Conservation (phyloP, 1,284 basidiomycete genomes). For the Marasmius oreades region DNA sequence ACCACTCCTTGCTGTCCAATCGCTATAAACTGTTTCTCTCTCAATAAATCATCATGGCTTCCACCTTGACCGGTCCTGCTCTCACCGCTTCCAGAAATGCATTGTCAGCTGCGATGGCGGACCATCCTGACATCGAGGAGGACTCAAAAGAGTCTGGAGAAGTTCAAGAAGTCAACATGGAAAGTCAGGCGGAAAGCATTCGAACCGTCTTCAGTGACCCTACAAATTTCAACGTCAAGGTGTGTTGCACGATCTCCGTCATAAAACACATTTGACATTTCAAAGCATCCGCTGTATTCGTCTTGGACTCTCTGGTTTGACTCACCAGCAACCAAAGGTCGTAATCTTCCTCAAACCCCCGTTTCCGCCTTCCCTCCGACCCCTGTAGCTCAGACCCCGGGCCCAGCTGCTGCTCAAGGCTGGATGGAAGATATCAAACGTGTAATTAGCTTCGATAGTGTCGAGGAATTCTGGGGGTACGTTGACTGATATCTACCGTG, state of each 20-base stretch:
- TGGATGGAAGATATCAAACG: slow-evolving; percentile 99
- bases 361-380: slow-evolving; percentile 76
- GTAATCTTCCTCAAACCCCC: slow-evolving; percentile 84
- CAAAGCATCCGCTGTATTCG: slow-evolving; percentile 86
- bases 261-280: slow-evolving; percentile 8
- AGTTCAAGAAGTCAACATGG: slow-evolving; percentile 78
- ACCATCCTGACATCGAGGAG: slow-evolving; percentile 43
- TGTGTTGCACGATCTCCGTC: slow-evolving; percentile 28
- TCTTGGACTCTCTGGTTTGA: slow-evolving; percentile 99
- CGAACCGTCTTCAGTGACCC: slow-evolving; percentile 90
- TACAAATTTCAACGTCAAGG: slow-evolving; percentile 90
- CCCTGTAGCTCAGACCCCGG: slow-evolving; percentile 63
- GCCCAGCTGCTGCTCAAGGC: slow-evolving; percentile 68
- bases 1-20: slow-evolving; percentile 6
- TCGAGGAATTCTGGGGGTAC: slow-evolving; percentile 97
- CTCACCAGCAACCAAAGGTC: slow-evolving; percentile 84
- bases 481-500: slow-evolving; percentile 24
- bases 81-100: slow-evolving; percentile 73
- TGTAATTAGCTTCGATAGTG: slow-evolving; percentile 90
- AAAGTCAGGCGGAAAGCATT: slow-evolving; percentile 76
- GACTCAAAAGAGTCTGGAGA: slow-evolving; percentile 62
- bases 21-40: background rate
- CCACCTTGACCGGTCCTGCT: slow-evolving; percentile 56
- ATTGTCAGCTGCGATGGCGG: slow-evolving; percentile 64
- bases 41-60: slow-evolving; percentile 27